Percentiles rank a stretch among this genome's conserved stretches.
phyloP scores from a whole-genome alignment of 495 filamentous ascomycete species.

The Penicillium desertorum region DNA sequence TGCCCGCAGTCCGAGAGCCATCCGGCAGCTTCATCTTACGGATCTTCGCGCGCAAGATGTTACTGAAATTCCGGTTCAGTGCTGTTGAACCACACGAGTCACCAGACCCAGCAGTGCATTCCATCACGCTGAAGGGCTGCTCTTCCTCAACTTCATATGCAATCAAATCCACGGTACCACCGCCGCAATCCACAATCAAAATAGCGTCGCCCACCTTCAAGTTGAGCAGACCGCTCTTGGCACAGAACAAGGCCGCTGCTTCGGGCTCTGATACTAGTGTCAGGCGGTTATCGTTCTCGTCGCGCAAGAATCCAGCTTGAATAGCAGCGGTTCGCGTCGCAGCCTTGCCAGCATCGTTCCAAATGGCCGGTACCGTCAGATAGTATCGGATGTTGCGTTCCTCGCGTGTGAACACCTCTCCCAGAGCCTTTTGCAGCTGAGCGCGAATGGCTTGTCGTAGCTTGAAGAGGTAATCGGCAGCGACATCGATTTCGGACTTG shows the following conservation, averaged over 20 bases:
- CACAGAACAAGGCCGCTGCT: constrained; percentile 76
- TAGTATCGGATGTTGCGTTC: constrained; percentile 78
- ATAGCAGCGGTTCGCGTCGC: constrained; percentile 75
- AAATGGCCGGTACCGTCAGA: constrained; percentile 75
- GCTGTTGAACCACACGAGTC: constrained; percentile 78
- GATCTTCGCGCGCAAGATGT: constrained; percentile 77
- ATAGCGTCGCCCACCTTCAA: constrained; percentile 75
- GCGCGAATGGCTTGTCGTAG: constrained; percentile 74
- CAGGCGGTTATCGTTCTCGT: constrained; percentile 74
- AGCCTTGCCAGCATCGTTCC: constrained; percentile 80
- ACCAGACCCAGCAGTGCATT: constrained; percentile 75
- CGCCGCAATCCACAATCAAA: constrained; percentile 76
- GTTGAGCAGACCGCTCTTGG: constrained; percentile 73
- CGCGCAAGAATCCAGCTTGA: constrained; percentile 72
- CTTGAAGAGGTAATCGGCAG: constrained; percentile 78
- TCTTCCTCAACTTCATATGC: constrained; percentile 82
- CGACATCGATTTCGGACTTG: constrained; percentile 78
- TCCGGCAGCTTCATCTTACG: constrained; percentile 82
- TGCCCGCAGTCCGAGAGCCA: constrained; percentile 71
- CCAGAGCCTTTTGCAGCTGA: constrained; percentile 72
- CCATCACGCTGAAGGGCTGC: constrained; percentile 71
- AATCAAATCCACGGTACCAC: constrained; percentile 78
- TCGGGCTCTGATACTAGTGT: constrained; percentile 76
- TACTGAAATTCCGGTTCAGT: constrained; percentile 79
- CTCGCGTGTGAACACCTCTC: constrained; percentile 74